phyloP scores from a whole-genome alignment of 192 early-diverging fungal species.

The Podila clonocystis region DNA sequence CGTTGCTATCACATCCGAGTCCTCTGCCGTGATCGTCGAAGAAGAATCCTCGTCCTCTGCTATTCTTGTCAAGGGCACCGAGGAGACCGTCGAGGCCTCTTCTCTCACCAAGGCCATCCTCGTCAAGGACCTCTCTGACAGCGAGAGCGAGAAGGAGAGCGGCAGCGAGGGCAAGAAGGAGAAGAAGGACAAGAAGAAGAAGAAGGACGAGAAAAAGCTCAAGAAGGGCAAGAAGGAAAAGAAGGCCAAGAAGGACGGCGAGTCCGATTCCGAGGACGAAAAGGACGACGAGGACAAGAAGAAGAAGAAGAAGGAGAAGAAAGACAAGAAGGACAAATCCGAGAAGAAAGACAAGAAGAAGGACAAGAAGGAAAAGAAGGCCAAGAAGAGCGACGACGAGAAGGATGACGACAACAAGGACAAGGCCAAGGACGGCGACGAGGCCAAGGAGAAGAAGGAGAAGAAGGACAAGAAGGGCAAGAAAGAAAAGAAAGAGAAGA shows the following conservation, averaged over 20 bases:
- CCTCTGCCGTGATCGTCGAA: neutral
- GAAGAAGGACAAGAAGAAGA: conserved; percentile 12
- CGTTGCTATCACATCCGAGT: neutral
- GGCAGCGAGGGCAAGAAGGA: conserved; percentile 6
- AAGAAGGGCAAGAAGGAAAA: neutral
- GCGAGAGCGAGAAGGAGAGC: conserved; percentile 2
- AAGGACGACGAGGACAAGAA: neutral
- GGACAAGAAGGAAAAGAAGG: conserved; percentile 2
- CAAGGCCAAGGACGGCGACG: neutral
- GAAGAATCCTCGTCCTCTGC: neutral
- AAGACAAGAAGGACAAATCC: neutral
- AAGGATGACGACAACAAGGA: conserved; percentile 2
- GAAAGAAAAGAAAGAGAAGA: neutral
- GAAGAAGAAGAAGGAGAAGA: conserved; percentile 1
- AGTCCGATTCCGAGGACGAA: neutral
- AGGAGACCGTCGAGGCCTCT: neutral
- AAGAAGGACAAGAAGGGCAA: conserved; percentile 5
- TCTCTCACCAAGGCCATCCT: neutral
- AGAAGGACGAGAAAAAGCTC: conserved; percentile 6
- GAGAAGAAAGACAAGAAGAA: conserved; percentile 15
- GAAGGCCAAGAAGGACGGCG: neutral
- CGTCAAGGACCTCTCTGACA: conserved; percentile 4
- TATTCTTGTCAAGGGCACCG: neutral
- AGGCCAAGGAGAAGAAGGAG: neutral
- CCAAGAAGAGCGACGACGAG: conserved; percentile 5